Evolutionary conservation across 2,329 filamentous ascomycete genomes (phyloP).

Genomic region (Alternaria sp.): DNA sequence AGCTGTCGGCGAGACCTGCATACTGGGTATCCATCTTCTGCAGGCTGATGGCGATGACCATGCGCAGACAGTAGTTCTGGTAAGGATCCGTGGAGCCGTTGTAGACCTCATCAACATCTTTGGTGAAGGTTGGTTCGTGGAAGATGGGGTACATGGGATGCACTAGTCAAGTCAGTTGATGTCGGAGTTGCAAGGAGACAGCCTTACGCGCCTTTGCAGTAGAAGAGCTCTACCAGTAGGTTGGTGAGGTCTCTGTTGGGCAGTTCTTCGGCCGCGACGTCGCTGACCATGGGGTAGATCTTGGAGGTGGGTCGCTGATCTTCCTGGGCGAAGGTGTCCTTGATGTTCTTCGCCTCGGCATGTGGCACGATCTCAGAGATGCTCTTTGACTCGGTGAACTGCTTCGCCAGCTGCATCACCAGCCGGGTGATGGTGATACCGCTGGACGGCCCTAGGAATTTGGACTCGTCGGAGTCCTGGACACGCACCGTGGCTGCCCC

Average conservation of each 20-base stretch:
- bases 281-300: constrained; percentile 89
- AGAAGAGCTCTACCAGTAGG: constrained; percentile 82
- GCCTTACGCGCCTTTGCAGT: constrained; percentile 70
- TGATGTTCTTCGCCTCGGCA: constrained; percentile 68
- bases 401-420: constrained; percentile 95
- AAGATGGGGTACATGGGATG: constrained; percentile 87
- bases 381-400: constrained; percentile 86
- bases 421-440: constrained; percentile 94
- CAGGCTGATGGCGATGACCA: constrained; percentile 93
- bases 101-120: constrained; percentile 82
- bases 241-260: constrained; percentile 77
- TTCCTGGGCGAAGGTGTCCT: constrained; percentile 72
- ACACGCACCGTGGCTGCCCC: constrained; percentile 85
- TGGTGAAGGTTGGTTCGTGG: constrained; percentile 79
- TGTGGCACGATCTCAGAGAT: constrained; percentile 93
- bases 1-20: constrained; percentile 92
- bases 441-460: constrained; percentile 91
- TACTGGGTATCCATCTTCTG: constrained; percentile 90
- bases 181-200: neutral
- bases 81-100: constrained; percentile 76
- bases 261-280: constrained; percentile 76
- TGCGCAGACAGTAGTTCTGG: constrained; percentile 84
- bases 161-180: constrained; percentile 58
- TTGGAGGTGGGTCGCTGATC: constrained; percentile 72
- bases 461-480: constrained; percentile 83